phyloP scores from a whole-genome alignment of 2,329 filamentous ascomycete species.

The Ustulina deusta region DNA sequence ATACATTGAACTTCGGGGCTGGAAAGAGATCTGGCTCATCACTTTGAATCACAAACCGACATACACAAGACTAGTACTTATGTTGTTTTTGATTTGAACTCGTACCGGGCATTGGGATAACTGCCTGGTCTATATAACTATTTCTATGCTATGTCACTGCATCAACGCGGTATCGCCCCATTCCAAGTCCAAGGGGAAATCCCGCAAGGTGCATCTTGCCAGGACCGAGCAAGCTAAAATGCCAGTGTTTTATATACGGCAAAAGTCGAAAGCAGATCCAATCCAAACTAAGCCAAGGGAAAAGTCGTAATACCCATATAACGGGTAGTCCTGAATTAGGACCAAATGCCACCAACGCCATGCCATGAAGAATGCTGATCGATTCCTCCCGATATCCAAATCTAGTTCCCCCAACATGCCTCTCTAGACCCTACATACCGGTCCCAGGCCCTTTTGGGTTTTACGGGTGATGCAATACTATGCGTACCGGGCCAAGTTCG shows the following conservation, averaged over 20 bases:
- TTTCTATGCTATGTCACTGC: conserved; percentile 6
- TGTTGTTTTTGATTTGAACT: not conserved
- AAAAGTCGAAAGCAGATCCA: conserved; percentile 28
- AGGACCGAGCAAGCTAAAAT: conserved; percentile 22
- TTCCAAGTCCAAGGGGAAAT: conserved; percentile 22
- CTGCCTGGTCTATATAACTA: conserved; percentile 29
- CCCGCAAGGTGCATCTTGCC: conserved; percentile 2
- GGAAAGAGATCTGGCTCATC: not conserved
- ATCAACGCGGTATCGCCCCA: conserved; percentile 5
- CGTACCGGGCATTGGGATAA: not conserved
- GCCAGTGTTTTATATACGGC: conserved; percentile 31
- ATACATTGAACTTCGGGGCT: not conserved
- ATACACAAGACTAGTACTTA: not conserved
- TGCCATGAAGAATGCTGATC: conserved; percentile 36
- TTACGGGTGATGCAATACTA: conserved; percentile 22
- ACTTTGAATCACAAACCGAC: not conserved
- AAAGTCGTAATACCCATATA: conserved; percentile 22
- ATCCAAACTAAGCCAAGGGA: conserved; percentile 24
- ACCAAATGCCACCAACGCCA: conserved; percentile 36
- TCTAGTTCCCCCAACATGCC: not conserved
- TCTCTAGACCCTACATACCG: conserved; percentile 29
- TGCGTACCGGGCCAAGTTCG: conserved; percentile 35
- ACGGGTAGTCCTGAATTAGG: conserved; percentile 1
- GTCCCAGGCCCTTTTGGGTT: conserved; percentile 14
- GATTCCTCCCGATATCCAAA: conserved; percentile 29